Conservation (phyloP, 2,329 filamentous ascomycete genomes). For the Exutisphaerella laricina region DNA sequence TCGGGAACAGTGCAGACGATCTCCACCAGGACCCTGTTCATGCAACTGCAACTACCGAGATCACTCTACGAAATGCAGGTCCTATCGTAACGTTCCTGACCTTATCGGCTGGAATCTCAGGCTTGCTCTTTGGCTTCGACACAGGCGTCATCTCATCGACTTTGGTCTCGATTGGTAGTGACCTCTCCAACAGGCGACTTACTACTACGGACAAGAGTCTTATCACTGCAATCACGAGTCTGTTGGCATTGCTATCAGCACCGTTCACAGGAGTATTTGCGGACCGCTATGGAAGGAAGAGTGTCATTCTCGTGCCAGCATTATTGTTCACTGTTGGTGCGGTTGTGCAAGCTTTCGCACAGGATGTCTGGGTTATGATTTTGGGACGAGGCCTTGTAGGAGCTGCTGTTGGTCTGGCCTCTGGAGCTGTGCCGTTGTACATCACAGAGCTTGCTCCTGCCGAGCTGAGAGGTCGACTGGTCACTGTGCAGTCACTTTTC, state of each 20-base stretch:
- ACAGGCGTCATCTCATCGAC: conserved; percentile 59
- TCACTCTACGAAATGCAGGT: conserved; percentile 28
- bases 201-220: conserved; percentile 52
- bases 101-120: conserved; percentile 53
- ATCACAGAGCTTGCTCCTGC: conserved; percentile 28
- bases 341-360: conserved; percentile 55
- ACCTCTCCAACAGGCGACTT: conserved; percentile 46
- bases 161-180: conserved; percentile 50
- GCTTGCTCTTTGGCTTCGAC: conserved; percentile 58
- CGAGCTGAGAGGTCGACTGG: conserved; percentile 63
- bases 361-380: conserved; percentile 59
- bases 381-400: conserved; percentile 64
- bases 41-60: conserved; percentile 8
- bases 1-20: conserved; percentile 1
- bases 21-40: background rate
- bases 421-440: conserved; percentile 69
- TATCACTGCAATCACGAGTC: conserved; percentile 53
- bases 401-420: conserved; percentile 66
- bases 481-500: conserved; percentile 76
- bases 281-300: conserved; percentile 44
- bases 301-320: conserved; percentile 51
- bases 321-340: conserved; percentile 64
- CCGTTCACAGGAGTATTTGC: conserved; percentile 38
- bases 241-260: conserved; percentile 53
- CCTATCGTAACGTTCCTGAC: conserved; percentile 51